A percentile compares a stretch with the other conserved stretches of the same genome.
Evolutionary conservation across 495 filamentous ascomycete genomes (phyloP).

Genomic region (Aspergillus bertholletiae): DNA sequence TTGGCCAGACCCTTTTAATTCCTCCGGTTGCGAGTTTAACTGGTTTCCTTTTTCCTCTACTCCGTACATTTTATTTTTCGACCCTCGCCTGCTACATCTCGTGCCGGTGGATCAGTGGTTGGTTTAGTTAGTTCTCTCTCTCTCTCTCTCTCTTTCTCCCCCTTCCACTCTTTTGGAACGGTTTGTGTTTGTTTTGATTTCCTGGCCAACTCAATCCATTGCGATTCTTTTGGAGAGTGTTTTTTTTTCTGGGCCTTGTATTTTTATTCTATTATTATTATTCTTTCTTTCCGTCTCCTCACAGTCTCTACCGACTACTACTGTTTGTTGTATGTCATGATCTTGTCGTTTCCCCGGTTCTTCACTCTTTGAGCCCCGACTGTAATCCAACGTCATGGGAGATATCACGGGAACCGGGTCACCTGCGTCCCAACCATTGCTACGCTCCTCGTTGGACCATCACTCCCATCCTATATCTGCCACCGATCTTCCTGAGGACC

Average conservation of each 20-base stretch:
- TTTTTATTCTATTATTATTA: neutral
- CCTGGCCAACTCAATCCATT: conserved; percentile 1
- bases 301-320: no score
- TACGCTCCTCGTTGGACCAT: neutral
- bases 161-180: neutral
- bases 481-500: neutral
- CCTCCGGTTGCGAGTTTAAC: conserved; percentile 2
- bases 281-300: neutral
- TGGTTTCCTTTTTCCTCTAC: neutral
- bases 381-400: conserved; percentile 1
- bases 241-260: neutral
- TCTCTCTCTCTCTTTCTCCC: no score
- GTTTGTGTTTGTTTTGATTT: neutral
- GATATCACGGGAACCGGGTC: neutral
- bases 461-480: neutral
- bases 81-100: no score
- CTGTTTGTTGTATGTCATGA: no score
- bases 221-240: neutral
- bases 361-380: conserved; percentile 1
- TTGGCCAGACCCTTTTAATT: conserved; percentile 1
- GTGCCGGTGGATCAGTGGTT: no score
- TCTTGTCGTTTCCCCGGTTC: conserved; percentile 15
- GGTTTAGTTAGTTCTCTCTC: no score
- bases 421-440: neutral
- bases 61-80: no score